Conservation (phyloP, 169 alveolate species). For the Plasmodium cynomolgi region DNA sequence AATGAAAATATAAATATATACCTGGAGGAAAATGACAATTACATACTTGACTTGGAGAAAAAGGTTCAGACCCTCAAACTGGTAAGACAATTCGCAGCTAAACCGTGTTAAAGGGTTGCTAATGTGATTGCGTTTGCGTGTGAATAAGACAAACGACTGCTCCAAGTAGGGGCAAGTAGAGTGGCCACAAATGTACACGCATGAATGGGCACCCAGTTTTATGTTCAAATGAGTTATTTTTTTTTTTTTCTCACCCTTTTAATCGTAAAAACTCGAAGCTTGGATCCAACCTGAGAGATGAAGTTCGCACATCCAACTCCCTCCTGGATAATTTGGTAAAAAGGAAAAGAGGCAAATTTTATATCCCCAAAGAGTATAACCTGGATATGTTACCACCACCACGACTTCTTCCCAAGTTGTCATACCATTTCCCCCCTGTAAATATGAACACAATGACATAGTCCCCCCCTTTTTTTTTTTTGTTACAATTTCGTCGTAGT, state of each 20-base stretch:
- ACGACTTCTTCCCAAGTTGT: neutral
- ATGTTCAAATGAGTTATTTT: neutral
- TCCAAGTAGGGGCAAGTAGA: neutral
- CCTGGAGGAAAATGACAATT: slow-evolving; percentile 71
- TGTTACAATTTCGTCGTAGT: slow-evolving; percentile 19
- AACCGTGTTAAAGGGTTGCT: neutral
- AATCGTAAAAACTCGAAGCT: slow-evolving; percentile 23
- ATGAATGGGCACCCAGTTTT: neutral
- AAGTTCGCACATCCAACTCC: slow-evolving; percentile 61
- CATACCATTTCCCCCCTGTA: neutral
- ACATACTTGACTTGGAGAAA: slow-evolving; percentile 63
- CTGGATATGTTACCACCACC: neutral
- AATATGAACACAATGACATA: neutral
- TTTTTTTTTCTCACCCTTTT: slow-evolving; percentile 3
- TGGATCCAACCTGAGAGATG: slow-evolving; percentile 67
- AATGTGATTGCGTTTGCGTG: neutral
- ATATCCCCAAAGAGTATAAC: neutral
- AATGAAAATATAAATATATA: slow-evolving; percentile 69
- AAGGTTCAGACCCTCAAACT: slow-evolving; percentile 60
- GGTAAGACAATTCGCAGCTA: slow-evolving; percentile 11
- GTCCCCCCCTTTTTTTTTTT: neutral
- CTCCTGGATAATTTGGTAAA: slow-evolving; percentile 63
- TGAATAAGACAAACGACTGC: neutral
- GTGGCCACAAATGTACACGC: neutral
- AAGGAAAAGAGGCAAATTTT: neutral